Conservation (phyloP, 352 stramenopile genomes). For the Phytopythium delawarense region DNA sequence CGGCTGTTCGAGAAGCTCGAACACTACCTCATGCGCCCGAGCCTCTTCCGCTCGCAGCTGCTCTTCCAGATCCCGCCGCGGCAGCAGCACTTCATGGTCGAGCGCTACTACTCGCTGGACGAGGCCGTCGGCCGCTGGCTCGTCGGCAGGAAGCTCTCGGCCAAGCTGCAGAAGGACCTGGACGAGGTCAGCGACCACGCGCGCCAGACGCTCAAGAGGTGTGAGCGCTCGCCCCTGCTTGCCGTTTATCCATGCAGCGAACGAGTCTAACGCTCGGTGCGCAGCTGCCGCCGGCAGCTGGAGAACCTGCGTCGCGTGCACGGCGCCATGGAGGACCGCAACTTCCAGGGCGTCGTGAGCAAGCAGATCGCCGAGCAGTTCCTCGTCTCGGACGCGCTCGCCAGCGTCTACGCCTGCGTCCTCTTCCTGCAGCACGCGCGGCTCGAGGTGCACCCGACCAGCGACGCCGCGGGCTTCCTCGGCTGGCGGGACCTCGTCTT, state of each 20-base stretch:
- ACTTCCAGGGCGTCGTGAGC: conserved; percentile 61
- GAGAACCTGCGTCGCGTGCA: conserved; percentile 81
- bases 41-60: conserved; percentile 71
- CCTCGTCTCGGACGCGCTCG: conserved; percentile 65
- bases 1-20: conserved; percentile 81
- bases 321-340: conserved; percentile 66
- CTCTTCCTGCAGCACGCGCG: conserved; percentile 75
- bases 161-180: conserved; percentile 82
- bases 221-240: neutral
- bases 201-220: conserved; percentile 52
- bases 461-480: conserved; percentile 50
- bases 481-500: conserved; percentile 69
- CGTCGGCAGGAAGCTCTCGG: conserved; percentile 74
- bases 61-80: conserved; percentile 77
- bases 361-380: conserved; percentile 52
- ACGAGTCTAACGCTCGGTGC: neutral
- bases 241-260: neutral
- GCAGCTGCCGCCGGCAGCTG: conserved; percentile 66
- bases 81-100: conserved; percentile 79
- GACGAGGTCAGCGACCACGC: conserved; percentile 78
- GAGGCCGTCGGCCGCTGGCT: conserved; percentile 65
- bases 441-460: conserved; percentile 69
- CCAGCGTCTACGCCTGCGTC: conserved; percentile 74
- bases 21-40: conserved; percentile 78
- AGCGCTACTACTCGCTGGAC: conserved; percentile 79